Conservation (phyloP, 2,329 filamentous ascomycete species). For the Microsporum canis region DNA sequence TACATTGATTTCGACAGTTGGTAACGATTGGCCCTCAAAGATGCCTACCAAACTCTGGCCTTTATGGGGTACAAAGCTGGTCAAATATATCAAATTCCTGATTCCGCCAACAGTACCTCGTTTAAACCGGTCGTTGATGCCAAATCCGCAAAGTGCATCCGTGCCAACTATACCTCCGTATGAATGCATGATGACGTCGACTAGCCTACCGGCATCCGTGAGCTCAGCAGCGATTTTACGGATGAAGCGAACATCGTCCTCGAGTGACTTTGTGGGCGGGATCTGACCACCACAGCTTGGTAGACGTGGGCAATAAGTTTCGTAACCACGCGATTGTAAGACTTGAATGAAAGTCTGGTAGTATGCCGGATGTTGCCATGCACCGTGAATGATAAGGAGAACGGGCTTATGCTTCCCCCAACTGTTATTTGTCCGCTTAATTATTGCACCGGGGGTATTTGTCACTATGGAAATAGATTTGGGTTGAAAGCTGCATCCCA, state of each 20-base stretch:
- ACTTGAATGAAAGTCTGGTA: slow-evolving; percentile 20
- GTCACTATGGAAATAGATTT: neutral
- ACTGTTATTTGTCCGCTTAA: neutral
- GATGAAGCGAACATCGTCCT: slow-evolving; percentile 20
- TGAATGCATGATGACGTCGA: slow-evolving; percentile 28
- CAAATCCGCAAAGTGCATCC: slow-evolving; percentile 22
- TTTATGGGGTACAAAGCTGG: slow-evolving; percentile 12
- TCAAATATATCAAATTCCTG: slow-evolving; percentile 20
- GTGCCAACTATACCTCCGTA: slow-evolving; percentile 26
- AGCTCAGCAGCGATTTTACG: slow-evolving; percentile 19
- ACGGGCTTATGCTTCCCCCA: slow-evolving; percentile 17
- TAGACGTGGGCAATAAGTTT: slow-evolving; percentile 8
- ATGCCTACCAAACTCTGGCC: slow-evolving; percentile 7
- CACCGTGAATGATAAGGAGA: slow-evolving; percentile 29
- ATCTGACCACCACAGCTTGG: slow-evolving; percentile 9
- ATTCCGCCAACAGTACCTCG: slow-evolving; percentile 25
- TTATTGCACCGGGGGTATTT: neutral
- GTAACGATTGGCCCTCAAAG: slow-evolving; percentile 1
- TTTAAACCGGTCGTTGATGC: slow-evolving; percentile 18
- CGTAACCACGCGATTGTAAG: slow-evolving; percentile 25
- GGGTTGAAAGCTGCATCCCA: neutral
- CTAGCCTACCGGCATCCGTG: slow-evolving; percentile 24
- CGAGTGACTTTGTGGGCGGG: slow-evolving; percentile 14
- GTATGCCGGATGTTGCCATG: slow-evolving; percentile 26
- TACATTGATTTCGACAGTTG: slow-evolving; percentile 6